phyloP scores from a whole-genome alignment of 441 rosid genomes.

The Arabidopsis lyrata region DNA sequence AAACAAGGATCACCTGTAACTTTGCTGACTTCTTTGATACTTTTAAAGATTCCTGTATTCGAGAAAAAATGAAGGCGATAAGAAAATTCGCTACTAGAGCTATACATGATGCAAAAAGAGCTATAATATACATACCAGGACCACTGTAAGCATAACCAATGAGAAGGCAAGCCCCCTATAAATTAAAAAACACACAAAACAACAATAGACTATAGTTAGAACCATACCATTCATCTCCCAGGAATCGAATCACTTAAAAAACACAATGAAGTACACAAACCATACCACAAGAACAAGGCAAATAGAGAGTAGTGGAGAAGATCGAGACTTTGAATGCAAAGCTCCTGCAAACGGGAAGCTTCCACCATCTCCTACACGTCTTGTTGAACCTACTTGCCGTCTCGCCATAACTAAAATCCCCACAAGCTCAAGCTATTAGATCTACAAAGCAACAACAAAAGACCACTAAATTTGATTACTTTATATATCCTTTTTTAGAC shows the following conservation, averaged over 20 bases:
- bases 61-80: conserved; percentile 9
- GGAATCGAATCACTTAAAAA: not conserved
- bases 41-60: conserved; percentile 58
- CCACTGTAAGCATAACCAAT: conserved; percentile 72
- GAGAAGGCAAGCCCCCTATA: conserved; percentile 83
- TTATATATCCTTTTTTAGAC: not conserved
- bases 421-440: conserved; percentile 20
- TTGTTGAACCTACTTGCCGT: conserved; percentile 74
- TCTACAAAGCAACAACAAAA: conserved; percentile 17
- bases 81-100: conserved; percentile 1
- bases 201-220: not conserved
- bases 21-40: conserved; percentile 57
- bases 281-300: conserved; percentile 71
- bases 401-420: conserved; percentile 68
- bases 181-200: not conserved
- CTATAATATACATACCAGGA: conserved; percentile 51
- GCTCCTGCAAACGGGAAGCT: conserved; percentile 72
- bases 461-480: not conserved
- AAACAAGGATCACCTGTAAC: conserved; percentile 56
- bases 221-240: not conserved
- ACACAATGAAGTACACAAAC: not conserved
- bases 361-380: conserved; percentile 78
- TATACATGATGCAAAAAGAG: conserved; percentile 3
- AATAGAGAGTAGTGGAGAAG: conserved; percentile 72
- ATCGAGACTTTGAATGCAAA: conserved; percentile 78